Evolutionary conservation across 495 filamentous ascomycete species (phyloP), one percentile per base, ranked within the genome.

Genomic region (Cercophora sp.): DNA sequence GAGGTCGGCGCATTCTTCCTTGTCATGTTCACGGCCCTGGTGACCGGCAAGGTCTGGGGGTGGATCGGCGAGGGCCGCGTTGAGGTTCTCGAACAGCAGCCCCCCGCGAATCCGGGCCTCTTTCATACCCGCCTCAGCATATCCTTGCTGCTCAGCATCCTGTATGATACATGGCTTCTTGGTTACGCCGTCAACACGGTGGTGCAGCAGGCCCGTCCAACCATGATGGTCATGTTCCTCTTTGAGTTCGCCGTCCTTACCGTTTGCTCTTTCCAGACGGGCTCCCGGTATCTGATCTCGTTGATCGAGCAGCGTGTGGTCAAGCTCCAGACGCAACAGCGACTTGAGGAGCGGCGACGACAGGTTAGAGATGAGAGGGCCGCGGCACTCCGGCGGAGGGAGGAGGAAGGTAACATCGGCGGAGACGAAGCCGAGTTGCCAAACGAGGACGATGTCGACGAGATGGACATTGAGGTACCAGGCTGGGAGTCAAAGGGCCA

Each of bases 221-320:
- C 93, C 48, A 96, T 98, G 89, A 98, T 98, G 94, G 89, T 98
- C 50, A 97, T 97, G 91, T 98, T 98, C 63, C 84, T 91, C 15
- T 97, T 98, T 60, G 93, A 98, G 66, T 98, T 97, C 59, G 90
- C 91, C 10, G 82, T 98, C 52, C 70, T 97, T 52, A 74, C 82
- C 3, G 84, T 94, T 9, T 81, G 83, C 24, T 95, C 94, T 1
- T 71, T 82, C 18, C 92, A 91, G 22, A 96, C 89, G 6, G 71
- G 79, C 15, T 73, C 81, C 45, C 82, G 91, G 46, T 98, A 97
- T 68, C 62, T 77, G 23, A 75, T 98, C 22, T 87, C 86, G n/a
- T 66, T 96, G 43, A 73, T 81, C 3, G 93, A 97, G 62, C 83
- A 86, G 51, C 79, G 78, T 37, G 81, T 96, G 51, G 82, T 83